Evolutionary conservation across 352 stramenopile genomes (phyloP).

Genomic region (Phytopythium litorale): DNA sequence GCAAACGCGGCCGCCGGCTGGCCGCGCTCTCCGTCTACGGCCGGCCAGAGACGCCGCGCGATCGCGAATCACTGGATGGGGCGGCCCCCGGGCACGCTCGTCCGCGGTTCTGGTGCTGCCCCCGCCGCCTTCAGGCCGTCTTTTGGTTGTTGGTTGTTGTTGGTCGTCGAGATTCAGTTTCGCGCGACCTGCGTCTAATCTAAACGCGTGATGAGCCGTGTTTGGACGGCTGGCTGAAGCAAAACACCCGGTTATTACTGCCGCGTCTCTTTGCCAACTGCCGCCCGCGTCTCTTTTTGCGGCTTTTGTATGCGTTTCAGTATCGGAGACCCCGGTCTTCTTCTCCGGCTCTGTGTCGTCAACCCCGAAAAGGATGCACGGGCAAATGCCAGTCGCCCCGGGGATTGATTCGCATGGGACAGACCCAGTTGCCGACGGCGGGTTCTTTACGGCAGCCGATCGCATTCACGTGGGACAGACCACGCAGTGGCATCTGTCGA

Average conservation of each 20-base stretch:
- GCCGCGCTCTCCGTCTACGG: slow-evolving; percentile 9
- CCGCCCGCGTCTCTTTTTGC: background rate
- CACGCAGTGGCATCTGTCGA: slow-evolving; percentile 4
- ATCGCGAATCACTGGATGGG: slow-evolving; percentile 2
- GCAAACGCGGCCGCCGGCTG: background rate
- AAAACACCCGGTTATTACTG: background rate
- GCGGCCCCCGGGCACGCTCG: no score
- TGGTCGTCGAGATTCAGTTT: slow-evolving; percentile 4
- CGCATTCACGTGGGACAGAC: slow-evolving; percentile 10
- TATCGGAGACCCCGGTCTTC: no score
- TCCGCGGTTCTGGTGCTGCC: background rate
- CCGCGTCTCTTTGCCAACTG: background rate
- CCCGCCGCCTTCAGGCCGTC: background rate
- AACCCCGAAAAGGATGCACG: background rate
- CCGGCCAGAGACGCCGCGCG: slow-evolving; percentile 1
- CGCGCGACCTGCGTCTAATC: background rate
- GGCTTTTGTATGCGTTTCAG: no score
- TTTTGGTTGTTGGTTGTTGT: background rate
- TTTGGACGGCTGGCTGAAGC: background rate
- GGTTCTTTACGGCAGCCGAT: background rate
- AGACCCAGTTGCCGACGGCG: background rate
- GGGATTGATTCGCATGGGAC: slow-evolving; percentile 2
- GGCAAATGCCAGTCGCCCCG: no score
- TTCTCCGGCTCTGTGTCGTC: no score
- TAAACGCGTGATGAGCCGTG: background rate